These are phyloP conservation scores for Phyllosticta capitalensis DNA, from an alignment of 2,329 filamentous ascomycete species.

Conservation along the genomic window DNA sequence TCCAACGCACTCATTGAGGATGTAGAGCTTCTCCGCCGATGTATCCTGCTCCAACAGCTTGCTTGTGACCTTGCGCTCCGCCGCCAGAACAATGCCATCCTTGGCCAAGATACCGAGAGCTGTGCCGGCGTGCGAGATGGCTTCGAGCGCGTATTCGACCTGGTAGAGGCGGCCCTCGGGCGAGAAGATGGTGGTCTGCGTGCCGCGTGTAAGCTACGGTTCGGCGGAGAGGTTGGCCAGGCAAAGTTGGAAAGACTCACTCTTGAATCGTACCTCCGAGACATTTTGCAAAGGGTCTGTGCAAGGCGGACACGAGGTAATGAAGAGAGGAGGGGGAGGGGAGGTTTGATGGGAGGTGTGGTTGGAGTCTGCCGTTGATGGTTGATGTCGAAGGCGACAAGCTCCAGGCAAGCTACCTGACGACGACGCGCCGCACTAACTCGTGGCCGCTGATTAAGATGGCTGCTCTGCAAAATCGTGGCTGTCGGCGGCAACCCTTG, in stretches of 20 bases:
- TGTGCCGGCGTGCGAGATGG: constrained; percentile 96
- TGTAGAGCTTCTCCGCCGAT: constrained; percentile 99
- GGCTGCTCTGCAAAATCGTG: not conserved
- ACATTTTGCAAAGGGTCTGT: constrained; percentile 52
- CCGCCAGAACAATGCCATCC: constrained; percentile 95
- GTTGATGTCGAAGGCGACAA: constrained; percentile 12
- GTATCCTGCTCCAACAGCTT: constrained; percentile 99
- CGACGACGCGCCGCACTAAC: constrained; percentile 10
- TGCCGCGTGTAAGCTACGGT: constrained; percentile 56
- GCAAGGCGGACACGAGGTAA: not conserved
- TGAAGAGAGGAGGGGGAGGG: constrained; percentile 13
- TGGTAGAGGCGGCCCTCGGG: constrained; percentile 97
- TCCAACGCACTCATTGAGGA: constrained; percentile 84
- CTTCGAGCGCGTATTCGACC: constrained; percentile 97
- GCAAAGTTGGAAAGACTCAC: constrained; percentile 53
- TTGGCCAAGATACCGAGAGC: constrained; percentile 94
- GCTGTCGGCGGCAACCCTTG: constrained; percentile 20
- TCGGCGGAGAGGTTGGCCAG: constrained; percentile 98
- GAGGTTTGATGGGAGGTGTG: constrained; percentile 14
- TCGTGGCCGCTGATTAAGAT: not conserved
- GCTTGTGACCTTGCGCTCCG: constrained; percentile 97
- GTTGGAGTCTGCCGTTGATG: constrained; percentile 17
- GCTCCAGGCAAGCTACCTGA: constrained; percentile 23
- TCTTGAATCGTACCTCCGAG: constrained; percentile 93
- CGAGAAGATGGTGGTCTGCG: constrained; percentile 97